Conservation (phyloP, 345 rosid species). For the Salix viminalis region DNA sequence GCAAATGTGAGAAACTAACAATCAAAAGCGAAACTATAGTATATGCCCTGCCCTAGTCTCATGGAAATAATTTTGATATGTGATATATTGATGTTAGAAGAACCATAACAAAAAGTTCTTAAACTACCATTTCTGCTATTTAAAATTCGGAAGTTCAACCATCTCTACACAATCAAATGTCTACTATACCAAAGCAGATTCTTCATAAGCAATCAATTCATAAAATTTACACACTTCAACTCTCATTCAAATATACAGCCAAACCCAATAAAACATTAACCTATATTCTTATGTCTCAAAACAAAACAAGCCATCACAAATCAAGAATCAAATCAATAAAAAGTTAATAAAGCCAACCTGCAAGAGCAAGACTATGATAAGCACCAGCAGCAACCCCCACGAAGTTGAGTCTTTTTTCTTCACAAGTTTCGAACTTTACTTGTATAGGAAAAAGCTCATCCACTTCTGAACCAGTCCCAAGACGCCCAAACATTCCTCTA, state of each 20-base stretch:
- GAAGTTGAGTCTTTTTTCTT: constrained; percentile 39
- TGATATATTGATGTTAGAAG: too few relatives aligned
- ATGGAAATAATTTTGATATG: too few relatives aligned
- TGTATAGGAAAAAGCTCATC: constrained; percentile 66
- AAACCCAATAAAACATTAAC: background rate
- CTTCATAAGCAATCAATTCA: too few relatives aligned
- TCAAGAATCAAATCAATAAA: background rate
- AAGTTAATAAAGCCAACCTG: constrained; percentile 38
- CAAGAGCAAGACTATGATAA: constrained; percentile 82
- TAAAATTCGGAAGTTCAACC: too few relatives aligned
- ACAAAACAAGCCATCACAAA: background rate
- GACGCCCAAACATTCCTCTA: constrained; percentile 89
- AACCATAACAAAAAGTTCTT: too few relatives aligned
- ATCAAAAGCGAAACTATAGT: too few relatives aligned
- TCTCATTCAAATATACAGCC: background rate
- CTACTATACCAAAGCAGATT: too few relatives aligned
- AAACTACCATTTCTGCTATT: too few relatives aligned
- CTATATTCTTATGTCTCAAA: background rate
- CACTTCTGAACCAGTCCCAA: constrained; percentile 65
- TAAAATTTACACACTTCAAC: background rate
- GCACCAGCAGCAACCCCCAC: constrained; percentile 78
- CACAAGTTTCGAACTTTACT: constrained; percentile 34
- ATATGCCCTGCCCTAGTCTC: too few relatives aligned
- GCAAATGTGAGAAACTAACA: too few relatives aligned
- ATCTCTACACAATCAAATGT: too few relatives aligned